Base-by-base conservation (phyloP, 2,329 filamentous ascomycete species). In the Fusarium dimerum region DNA sequence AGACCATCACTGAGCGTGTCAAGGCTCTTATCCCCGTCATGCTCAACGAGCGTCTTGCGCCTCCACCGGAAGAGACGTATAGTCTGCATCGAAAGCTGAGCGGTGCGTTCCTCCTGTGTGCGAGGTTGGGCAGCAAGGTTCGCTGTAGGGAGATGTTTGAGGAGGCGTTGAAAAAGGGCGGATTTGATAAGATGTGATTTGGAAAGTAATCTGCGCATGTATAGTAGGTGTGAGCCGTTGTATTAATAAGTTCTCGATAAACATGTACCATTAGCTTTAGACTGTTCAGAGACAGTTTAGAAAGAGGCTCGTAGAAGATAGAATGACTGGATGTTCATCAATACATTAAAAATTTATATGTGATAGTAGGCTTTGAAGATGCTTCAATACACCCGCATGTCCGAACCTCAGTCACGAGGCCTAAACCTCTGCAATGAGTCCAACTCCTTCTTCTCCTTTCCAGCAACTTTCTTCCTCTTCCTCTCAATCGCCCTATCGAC, bases 11-110 rank as follows among this genome's bases (percentile, higher is more conserved):
- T 1, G 92, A 97, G 67, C 82, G 95, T 42, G 93, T 99, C 51
- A 86, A 92, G 65, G 82, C 79, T 4, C 80, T 96, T 48, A 97
- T 99, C 61, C 94, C 94, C 15, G 77, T 96, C 48, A 99, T 99
- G 94, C 80, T 99, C 43, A 83, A 84, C 51, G 94, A 99, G 77
- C 78, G 94, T 36, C 75, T 99, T 17, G 85, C 90, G 15, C 93
- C 94, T 20, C 94, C 95, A 20, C 94, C 94, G 0, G 95, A 99
- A 75, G 94, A 99, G 78, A 99, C 94, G 47, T 99, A 99, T 68
- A 93, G 88, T 69, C 74, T 99, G 65, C 94, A 99, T 73, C 84
- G 94, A 55, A 99, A 99, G 76, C 76, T 99, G 49, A 96, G 92
- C 70, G 94, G 94, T 0, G 95, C 94, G 0, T 99, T 99, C 69